Percentiles rank a stretch among this genome's conserved stretches.
phyloP scores from a whole-genome alignment of 2,329 filamentous ascomycete genomes.

The Microcyclosporella mali region DNA sequence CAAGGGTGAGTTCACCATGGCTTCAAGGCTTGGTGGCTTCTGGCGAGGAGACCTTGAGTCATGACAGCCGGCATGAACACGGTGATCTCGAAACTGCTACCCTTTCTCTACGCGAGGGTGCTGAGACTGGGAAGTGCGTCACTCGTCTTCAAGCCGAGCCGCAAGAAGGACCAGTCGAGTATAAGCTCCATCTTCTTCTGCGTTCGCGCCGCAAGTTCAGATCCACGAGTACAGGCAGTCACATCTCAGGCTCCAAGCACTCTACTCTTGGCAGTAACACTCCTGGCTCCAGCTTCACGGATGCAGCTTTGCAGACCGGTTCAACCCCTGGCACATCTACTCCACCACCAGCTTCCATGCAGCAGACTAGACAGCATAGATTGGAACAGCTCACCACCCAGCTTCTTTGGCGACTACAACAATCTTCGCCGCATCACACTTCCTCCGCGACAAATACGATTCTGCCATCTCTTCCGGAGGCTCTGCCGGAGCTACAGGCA shows the following conservation, averaged over 20 bases:
- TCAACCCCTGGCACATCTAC: conserved; percentile 7
- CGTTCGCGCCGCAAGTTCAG: conserved; percentile 69
- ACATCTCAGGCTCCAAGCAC: conserved; percentile 49
- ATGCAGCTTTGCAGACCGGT: conserved; percentile 19
- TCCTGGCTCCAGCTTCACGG: conserved; percentile 21
- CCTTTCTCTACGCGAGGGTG: conserved; percentile 8
- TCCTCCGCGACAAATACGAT: conserved; percentile 69
- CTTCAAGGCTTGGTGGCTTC: conserved; percentile 38
- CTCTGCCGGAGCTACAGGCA: conserved; percentile 53
- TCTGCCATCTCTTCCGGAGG: conserved; percentile 67
- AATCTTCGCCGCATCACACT: conserved; percentile 86
- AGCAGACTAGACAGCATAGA: conserved; percentile 71
- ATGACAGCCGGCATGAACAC: background rate
- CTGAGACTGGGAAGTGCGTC: conserved; percentile 36
- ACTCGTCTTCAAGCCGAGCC: conserved; percentile 82
- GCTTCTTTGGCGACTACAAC: conserved; percentile 86
- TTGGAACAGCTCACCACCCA: conserved; percentile 92
- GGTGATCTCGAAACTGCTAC: conserved; percentile 8
- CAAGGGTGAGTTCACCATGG: conserved; percentile 88
- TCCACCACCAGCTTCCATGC: conserved; percentile 36
- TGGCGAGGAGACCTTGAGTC: background rate
- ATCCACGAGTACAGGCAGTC: conserved; percentile 59
- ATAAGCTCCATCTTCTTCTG: conserved; percentile 86
- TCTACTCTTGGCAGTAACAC: conserved; percentile 26
- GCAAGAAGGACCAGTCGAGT: conserved; percentile 90